Evolutionary conservation across 176 grass and related monocot species (phyloP).

Genomic region (Oryza nivara): DNA sequence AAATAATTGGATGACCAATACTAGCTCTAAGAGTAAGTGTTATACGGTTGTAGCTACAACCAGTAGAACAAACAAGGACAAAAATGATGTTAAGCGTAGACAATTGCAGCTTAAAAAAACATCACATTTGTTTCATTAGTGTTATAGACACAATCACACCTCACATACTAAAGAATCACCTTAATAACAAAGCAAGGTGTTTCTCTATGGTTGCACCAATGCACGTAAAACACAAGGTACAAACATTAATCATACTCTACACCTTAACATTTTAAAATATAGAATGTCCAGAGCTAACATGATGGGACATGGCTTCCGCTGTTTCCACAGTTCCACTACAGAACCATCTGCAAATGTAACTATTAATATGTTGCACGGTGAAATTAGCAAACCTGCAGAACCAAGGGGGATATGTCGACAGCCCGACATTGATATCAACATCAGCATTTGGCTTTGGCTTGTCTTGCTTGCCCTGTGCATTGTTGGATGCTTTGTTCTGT

Average conservation of each 20-base stretch:
- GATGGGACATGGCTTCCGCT: neutral
- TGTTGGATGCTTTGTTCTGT: conserved; percentile 56
- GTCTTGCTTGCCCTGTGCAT: conserved; percentile 60
- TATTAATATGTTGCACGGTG: conserved; percentile 14
- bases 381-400: conserved; percentile 73
- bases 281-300: conserved; percentile 8
- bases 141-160: neutral
- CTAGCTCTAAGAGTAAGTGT: neutral
- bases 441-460: conserved; percentile 91
- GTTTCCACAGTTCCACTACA: neutral
- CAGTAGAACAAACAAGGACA: neutral
- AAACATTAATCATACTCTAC: neutral
- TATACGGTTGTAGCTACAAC: neutral
- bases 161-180: neutral
- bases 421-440: conserved; percentile 84
- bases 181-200: conserved; percentile 11
- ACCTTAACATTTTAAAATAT: conserved; percentile 14
- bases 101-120: neutral
- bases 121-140: neutral
- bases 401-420: conserved; percentile 84
- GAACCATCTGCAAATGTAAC: conserved; percentile 19
- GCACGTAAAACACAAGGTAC: neutral
- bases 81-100: neutral
- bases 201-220: neutral
- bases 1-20: neutral